Conservation (phyloP, 345 rosid genomes). For the Brassica cretica region DNA sequence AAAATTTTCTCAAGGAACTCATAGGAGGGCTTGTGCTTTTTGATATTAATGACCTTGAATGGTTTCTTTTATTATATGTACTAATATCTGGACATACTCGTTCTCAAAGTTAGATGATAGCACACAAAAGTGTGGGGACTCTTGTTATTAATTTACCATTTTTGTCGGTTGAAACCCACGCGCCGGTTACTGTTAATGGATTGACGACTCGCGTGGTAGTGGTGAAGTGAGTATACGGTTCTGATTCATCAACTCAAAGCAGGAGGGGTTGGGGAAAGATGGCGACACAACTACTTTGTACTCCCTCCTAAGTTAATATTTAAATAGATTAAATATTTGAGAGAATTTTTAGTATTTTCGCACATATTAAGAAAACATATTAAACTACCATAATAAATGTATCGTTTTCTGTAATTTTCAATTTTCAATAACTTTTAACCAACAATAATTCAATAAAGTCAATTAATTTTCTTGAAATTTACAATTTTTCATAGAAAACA, state of each 20-base stretch:
- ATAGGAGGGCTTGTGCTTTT: not conserved
- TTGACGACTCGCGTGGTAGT: slow-evolving; percentile 3
- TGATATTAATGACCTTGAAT: not conserved
- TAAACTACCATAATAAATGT: too few relatives aligned
- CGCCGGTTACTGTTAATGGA: not conserved
- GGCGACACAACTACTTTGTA: slow-evolving; percentile 16
- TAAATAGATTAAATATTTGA: too few relatives aligned
- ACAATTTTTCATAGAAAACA: too few relatives aligned
- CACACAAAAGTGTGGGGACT: not conserved
- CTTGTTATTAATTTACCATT: not conserved
- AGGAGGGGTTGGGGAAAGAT: slow-evolving; percentile 37
- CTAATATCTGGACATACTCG: not conserved
- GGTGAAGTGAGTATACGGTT: slow-evolving; percentile 23
- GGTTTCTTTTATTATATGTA: not conserved
- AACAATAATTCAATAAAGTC: too few relatives aligned
- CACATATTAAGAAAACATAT: too few relatives aligned
- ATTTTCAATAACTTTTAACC: too few relatives aligned
- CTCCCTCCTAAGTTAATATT: too few relatives aligned
- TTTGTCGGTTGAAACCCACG: not conserved
- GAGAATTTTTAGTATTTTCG: too few relatives aligned
- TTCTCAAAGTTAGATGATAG: not conserved
- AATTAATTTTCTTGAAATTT: too few relatives aligned
- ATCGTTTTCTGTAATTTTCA: too few relatives aligned
- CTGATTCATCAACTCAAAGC: slow-evolving; percentile 27
- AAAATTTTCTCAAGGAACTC: not conserved